Evolutionary conservation across 176 grass and related monocot genomes (phyloP).

Genomic region (Calamus simplicifolius): DNA sequence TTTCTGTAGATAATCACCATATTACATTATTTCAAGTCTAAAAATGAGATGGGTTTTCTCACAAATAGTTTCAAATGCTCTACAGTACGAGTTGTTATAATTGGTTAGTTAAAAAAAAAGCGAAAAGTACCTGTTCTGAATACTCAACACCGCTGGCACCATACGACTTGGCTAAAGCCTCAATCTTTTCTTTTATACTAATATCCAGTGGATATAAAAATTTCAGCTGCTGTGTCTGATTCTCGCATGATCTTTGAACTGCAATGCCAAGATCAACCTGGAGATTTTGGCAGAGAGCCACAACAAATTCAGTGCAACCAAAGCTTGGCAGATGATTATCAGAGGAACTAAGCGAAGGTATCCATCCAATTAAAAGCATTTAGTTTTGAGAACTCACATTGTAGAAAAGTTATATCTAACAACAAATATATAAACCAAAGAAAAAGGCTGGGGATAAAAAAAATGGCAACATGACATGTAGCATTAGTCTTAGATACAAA

Average conservation of each 20-base stretch:
- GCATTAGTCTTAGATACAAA: too few relatives aligned
- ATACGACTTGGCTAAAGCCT: conserved; percentile 80
- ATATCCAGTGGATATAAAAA: conserved; percentile 89
- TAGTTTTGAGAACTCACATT: too few relatives aligned
- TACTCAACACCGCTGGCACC: conserved; percentile 82
- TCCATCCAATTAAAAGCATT: too few relatives aligned
- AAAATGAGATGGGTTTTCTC: too few relatives aligned
- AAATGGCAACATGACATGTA: too few relatives aligned
- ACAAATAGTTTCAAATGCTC: too few relatives aligned
- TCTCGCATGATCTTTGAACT: conserved; percentile 92
- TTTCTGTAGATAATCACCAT: too few relatives aligned
- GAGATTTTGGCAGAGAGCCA: conserved; percentile 9
- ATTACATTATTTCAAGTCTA: too few relatives aligned
- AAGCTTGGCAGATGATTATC: conserved; percentile 36
- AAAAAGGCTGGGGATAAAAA: too few relatives aligned
- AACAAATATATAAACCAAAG: too few relatives aligned
- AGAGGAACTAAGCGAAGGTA: too few relatives aligned
- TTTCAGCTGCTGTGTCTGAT: conserved; percentile 52
- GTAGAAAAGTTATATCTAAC: conserved; percentile 34
- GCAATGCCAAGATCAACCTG: conserved; percentile 91
- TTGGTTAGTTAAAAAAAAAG: neutral
- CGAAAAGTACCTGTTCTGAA: conserved; percentile 59
- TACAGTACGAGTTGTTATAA: neutral
- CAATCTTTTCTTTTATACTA: conserved; percentile 97
- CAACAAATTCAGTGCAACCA: neutral